Evolutionary conservation across 331 rosid species (phyloP).

Genomic region (Quercus tomentella): DNA sequence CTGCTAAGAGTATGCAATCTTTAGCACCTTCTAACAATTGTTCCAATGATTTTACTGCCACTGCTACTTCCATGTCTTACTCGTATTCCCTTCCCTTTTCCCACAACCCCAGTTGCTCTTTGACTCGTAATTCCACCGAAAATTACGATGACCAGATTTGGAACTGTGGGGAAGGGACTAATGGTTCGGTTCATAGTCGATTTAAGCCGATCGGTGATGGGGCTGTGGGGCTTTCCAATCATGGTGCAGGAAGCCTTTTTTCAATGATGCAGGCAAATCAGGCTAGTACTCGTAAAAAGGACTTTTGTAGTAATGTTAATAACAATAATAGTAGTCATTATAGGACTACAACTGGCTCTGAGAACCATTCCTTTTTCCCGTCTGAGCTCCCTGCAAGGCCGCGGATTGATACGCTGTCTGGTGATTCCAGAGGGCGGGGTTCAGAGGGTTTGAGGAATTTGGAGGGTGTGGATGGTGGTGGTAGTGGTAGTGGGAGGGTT

Average conservation of each 20-base stretch:
- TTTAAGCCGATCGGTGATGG: conserved; percentile 97
- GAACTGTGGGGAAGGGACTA: conserved; percentile 98
- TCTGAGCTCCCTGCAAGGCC: conserved; percentile 92
- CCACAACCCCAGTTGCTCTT: conserved; percentile 93
- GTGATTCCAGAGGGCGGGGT: conserved; percentile 81
- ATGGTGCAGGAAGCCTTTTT: conserved; percentile 57
- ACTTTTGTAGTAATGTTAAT: conserved; percentile 20
- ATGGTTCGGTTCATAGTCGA: conserved; percentile 97
- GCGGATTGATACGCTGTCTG: conserved; percentile 63
- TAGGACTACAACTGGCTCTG: conserved; percentile 72
- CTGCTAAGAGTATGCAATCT: conserved; percentile 46
- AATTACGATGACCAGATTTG: conserved; percentile 84
- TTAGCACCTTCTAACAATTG: conserved; percentile 52
- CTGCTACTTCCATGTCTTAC: conserved; percentile 78
- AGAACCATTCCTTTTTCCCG: conserved; percentile 83
- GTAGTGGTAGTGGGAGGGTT: conserved; percentile 24
- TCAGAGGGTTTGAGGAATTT: conserved; percentile 64
- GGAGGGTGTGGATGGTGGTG: conserved; percentile 50
- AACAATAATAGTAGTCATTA: conserved; percentile 29
- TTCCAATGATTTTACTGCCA: conserved; percentile 78
- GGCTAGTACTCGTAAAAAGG: conserved; percentile 13
- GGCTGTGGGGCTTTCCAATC: conserved; percentile 51
- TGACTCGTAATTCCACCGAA: conserved; percentile 89
- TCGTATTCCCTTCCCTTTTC: conserved; percentile 78
- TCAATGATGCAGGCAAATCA: conserved; percentile 64